Conservation (phyloP, 257 asterid species). For the Craterostigma plantagineum region DNA sequence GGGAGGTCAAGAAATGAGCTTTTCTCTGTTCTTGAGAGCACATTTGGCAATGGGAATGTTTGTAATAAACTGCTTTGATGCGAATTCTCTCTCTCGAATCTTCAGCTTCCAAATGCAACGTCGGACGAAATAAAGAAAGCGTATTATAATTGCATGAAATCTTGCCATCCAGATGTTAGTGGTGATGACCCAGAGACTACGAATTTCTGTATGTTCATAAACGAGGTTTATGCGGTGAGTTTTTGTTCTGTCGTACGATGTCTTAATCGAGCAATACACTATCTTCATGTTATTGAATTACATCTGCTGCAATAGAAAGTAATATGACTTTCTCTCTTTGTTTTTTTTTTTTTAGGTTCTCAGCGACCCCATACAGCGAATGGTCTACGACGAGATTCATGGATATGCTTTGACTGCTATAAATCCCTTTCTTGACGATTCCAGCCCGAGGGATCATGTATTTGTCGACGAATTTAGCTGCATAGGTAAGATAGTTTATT, state of each 20-base stretch:
- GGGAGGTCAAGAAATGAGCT: no score
- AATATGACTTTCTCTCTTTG: slow-evolving; percentile 6
- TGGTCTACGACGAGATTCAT: slow-evolving; percentile 89
- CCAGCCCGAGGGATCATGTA: slow-evolving; percentile 57
- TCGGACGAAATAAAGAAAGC: slow-evolving; percentile 46
- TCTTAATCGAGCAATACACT: no score
- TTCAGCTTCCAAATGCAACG: slow-evolving; percentile 48
- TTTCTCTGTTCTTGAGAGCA: no score
- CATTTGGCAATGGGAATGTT: slow-evolving; percentile 1
- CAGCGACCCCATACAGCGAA: slow-evolving; percentile 91
- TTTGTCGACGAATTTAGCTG: slow-evolving; percentile 99
- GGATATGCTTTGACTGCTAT: slow-evolving; percentile 79
- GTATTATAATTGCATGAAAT: slow-evolving; percentile 51
- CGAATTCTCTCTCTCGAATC: no score
- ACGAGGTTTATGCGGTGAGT: slow-evolving; percentile 48
- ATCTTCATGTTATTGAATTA: no score
- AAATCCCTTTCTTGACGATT: slow-evolving; percentile 76
- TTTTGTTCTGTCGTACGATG: no score
- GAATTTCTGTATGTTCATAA: slow-evolving; percentile 52
- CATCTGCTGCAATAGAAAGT: no score
- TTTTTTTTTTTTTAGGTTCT: slow-evolving; percentile 88
- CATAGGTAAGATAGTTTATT: slow-evolving; percentile 36
- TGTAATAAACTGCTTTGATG: background rate
- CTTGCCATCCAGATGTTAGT: slow-evolving; percentile 66
- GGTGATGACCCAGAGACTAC: slow-evolving; percentile 48